A percentile compares a stretch with the other conserved stretches of the same genome.
Conservation (phyloP, 148 eudicot genomes). For the Chenopodium quinoa region DNA sequence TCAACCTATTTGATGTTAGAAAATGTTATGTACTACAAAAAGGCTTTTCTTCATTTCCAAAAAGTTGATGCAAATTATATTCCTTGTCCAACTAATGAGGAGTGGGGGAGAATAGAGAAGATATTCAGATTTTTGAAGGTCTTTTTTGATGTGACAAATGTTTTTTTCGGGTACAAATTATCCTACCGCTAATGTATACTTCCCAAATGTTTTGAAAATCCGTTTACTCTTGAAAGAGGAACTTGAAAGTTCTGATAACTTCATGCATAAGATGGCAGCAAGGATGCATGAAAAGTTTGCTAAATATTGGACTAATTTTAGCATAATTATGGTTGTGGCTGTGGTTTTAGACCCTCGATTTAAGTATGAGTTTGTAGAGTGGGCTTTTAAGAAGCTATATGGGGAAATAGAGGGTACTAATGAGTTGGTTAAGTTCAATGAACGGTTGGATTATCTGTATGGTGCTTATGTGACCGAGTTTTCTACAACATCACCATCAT, state of each 20-base stretch:
- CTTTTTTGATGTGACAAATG: neutral
- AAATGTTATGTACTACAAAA: neutral
- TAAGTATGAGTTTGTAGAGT: neutral
- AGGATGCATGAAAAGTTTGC: neutral
- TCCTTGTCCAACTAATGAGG: too few species aligned
- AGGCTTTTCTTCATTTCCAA: neutral
- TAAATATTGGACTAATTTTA: neutral
- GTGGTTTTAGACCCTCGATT: neutral
- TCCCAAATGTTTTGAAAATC: neutral
- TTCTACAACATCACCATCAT: neutral
- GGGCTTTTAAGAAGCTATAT: neutral
- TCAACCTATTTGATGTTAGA: constrained; percentile 6
- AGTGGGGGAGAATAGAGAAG: too few species aligned
- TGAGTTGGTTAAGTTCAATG: neutral
- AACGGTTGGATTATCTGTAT: neutral
- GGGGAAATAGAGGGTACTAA: too few species aligned
- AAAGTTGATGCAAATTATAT: neutral
- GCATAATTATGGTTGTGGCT: neutral
- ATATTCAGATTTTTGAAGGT: neutral
- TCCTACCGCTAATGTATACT: neutral
- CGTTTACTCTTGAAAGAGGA: neutral
- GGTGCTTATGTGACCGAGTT: neutral
- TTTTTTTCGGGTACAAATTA: neutral
- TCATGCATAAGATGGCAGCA: neutral
- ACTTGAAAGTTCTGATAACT: neutral